phyloP scores from a whole-genome alignment of 2,329 filamentous ascomycete species.

The Aureobasidium uvarum region DNA sequence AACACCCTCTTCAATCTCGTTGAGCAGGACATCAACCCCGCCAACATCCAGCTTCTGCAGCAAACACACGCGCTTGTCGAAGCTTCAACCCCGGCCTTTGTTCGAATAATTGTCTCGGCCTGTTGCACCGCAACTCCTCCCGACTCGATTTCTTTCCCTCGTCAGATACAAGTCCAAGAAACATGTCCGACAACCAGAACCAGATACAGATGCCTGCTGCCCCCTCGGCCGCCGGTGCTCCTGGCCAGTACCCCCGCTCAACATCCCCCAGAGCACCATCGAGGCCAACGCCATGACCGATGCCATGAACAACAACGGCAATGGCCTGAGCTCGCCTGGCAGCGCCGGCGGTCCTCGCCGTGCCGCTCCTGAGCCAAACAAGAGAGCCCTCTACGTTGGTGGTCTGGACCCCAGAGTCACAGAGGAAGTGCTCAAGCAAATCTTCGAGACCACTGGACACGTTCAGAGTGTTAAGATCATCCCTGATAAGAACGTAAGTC shows the following conservation, averaged over 20 bases:
- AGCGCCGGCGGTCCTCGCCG: slow-evolving; percentile 81
- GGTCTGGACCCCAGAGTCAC: slow-evolving; percentile 93
- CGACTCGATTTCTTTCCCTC: slow-evolving; percentile 4
- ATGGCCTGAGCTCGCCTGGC: slow-evolving; percentile 76
- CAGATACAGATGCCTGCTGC: slow-evolving; percentile 67
- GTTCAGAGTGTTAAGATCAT: slow-evolving; percentile 99
- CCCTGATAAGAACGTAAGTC: slow-evolving; percentile 95
- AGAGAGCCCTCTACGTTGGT: slow-evolving; percentile 93
- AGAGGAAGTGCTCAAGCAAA: slow-evolving; percentile 93
- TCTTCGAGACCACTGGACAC: slow-evolving; percentile 98
- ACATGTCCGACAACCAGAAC: slow-evolving; percentile 73
- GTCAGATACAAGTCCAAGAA: slow-evolving; percentile 5
- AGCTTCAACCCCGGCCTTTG: slow-evolving; percentile 24
- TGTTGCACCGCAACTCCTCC: slow-evolving; percentile 1
- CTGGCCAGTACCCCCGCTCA: slow-evolving; percentile 76
- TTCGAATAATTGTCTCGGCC: slow-evolving; percentile 22
- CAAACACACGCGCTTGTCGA: slow-evolving; percentile 2
- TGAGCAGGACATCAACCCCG: slow-evolving; percentile 3
- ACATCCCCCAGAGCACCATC: slow-evolving; percentile 92
- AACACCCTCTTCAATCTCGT: background rate
- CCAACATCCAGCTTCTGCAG: slow-evolving; percentile 10
- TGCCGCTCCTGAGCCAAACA: slow-evolving; percentile 96
- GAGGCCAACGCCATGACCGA: slow-evolving; percentile 91
- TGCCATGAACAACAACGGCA: slow-evolving; percentile 66
- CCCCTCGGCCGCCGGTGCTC: slow-evolving; percentile 65